Conservation (phyloP, 257 asterid species). For the Plantago major region DNA sequence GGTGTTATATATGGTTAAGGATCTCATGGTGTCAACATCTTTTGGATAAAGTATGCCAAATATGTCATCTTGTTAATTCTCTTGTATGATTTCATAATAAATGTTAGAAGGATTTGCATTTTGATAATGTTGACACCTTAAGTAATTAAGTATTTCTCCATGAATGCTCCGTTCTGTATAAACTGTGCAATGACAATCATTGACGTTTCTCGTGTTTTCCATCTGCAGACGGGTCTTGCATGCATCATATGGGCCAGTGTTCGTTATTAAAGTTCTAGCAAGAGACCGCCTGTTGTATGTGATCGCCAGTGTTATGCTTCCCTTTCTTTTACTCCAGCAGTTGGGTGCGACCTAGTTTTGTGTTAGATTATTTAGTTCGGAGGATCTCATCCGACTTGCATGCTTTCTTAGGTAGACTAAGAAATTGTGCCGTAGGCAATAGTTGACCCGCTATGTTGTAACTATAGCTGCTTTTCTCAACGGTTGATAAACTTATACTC, state of each 20-base stretch:
- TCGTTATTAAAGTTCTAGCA: constrained; percentile 7
- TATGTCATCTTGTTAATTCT: too few relatives aligned
- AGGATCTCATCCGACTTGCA: not conserved
- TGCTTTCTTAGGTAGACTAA: constrained; percentile 6
- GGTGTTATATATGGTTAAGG: too few relatives aligned
- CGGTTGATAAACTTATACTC: constrained; percentile 1
- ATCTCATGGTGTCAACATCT: too few relatives aligned
- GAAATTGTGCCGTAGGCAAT: constrained; percentile 3
- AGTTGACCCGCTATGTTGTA: not conserved
- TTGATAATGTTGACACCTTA: not conserved
- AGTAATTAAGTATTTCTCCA: not conserved
- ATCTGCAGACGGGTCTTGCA: constrained; percentile 19
- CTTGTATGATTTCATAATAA: not conserved
- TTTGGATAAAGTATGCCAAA: too few relatives aligned
- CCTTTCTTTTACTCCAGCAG: constrained; percentile 10
- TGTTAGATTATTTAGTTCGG: constrained; percentile 13
- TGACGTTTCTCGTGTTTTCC: constrained; percentile 8
- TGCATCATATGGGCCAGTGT: constrained; percentile 8
- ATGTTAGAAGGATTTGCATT: not conserved
- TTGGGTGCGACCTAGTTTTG: constrained; percentile 16
- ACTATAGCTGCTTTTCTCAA: constrained; percentile 7
- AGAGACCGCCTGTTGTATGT: constrained; percentile 1
- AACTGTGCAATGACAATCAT: not conserved
- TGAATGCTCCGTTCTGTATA: not conserved
- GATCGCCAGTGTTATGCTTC: constrained; percentile 15